Evolutionary conservation across 2,329 filamentous ascomycete species (phyloP), one percentile per base, ranked within the genome.

Genomic region (Colletotrichum truncatum): DNA sequence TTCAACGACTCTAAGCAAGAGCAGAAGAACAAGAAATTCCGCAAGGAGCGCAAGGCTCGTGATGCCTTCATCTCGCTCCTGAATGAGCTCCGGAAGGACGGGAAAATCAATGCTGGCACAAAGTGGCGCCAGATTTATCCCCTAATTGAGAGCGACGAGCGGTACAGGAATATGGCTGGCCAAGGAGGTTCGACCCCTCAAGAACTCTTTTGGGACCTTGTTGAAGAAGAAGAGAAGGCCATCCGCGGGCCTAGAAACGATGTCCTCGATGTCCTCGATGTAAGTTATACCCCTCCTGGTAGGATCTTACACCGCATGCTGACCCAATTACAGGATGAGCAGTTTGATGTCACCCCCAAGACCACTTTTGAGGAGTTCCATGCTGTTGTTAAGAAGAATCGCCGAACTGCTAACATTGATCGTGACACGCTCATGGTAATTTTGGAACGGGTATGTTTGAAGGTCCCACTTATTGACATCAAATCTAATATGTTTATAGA

Each of bases 151-250:
- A 84, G 92, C 59, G 96, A 99, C 73, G 86, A 91, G 49, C 92
- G 94, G 70, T 98, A 97, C 78, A 85, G 84, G 71, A 89, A 89
- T 68, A 93, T 97, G 84, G 86, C 94, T 65, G 94, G 94, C 54
- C 93, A 97, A 74, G 80, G 87, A 64, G 94, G 95, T 60, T 97
- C 94, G 4, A 92, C 89, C 4, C 93, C 96, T 12, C 85, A 97
- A 69, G 94, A 98, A 73, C 84, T 99, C 6, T 98, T 99, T 81
- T 98, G 95, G 93, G 96, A 99, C 76, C 84, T 94, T 49, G 86
- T 98, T 25, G 96, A 98, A 76, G 94, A 97, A 76, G 94, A 98
- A 77, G 95, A 99, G 74, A 89, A 92, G 63, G 89, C 91, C n/a
- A 83, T 98, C 49, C 91, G 94, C 67, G 90, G 88, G 52, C 90